phyloP scores from a whole-genome alignment of 768 basidiomycete species.

The Tylopilus sp. region DNA sequence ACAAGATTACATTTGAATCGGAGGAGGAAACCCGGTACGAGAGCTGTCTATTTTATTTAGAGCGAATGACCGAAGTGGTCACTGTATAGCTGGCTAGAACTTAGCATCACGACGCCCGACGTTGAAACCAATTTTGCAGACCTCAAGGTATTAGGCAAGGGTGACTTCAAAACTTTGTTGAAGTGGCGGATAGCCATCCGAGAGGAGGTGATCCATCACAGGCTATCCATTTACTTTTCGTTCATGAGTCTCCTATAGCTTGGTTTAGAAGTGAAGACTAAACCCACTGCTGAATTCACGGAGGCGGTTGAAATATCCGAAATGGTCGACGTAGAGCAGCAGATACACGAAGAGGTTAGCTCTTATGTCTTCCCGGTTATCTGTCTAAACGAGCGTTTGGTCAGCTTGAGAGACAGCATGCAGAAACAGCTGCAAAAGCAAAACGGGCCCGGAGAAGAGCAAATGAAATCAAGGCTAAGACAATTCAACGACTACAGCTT shows the following conservation, averaged over 20 bases:
- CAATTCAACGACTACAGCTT: slow-evolving; percentile 92
- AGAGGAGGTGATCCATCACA: slow-evolving; percentile 60
- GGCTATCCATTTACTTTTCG: not conserved
- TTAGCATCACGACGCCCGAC: slow-evolving; percentile 73
- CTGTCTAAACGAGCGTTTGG: slow-evolving; percentile 5
- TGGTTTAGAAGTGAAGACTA: slow-evolving; percentile 79
- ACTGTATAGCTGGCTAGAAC: slow-evolving; percentile 61
- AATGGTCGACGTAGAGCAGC: slow-evolving; percentile 81
- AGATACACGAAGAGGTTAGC: slow-evolving; percentile 82
- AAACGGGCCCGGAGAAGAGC: slow-evolving; percentile 81
- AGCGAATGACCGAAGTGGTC: slow-evolving; percentile 2
- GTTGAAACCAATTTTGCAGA: slow-evolving; percentile 83
- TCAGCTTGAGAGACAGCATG: slow-evolving; percentile 81
- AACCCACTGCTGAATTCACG: slow-evolving; percentile 67
- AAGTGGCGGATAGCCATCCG: slow-evolving; percentile 89
- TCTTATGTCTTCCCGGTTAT: not conserved
- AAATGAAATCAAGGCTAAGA: slow-evolving; percentile 85
- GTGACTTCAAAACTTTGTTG: slow-evolving; percentile 90
- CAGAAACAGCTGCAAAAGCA: slow-evolving; percentile 64
- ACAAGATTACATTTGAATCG: slow-evolving; percentile 70
- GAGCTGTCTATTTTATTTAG: slow-evolving; percentile 2
- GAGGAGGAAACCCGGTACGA: slow-evolving; percentile 83
- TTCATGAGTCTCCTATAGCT: slow-evolving; percentile 42
- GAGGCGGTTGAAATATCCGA: slow-evolving; percentile 67
- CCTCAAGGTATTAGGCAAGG: slow-evolving; percentile 95